These are phyloP conservation scores for Pedinophyceae sp. DNA, from an alignment of 139 green algal species.

Conservation along the genomic window DNA sequence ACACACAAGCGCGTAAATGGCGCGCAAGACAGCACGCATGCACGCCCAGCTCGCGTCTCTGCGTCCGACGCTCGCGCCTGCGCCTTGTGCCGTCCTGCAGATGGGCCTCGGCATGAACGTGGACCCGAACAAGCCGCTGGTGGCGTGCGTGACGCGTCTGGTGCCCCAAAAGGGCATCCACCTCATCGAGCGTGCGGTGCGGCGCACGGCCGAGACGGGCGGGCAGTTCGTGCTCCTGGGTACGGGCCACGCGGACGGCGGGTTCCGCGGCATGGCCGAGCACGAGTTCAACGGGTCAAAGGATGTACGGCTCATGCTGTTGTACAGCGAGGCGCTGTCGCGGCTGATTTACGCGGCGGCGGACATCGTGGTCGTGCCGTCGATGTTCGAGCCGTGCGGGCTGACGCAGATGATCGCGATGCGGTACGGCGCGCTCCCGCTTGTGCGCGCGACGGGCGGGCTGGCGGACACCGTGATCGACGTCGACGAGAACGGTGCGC, in stretches of 20 bases:
- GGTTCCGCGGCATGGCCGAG: constrained; percentile 56
- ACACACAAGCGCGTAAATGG: too few species aligned
- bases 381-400: constrained; percentile 92
- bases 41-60: too few species aligned
- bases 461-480: constrained; percentile 73
- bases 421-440: constrained; percentile 33
- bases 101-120: constrained; percentile 62
- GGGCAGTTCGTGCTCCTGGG: constrained; percentile 89
- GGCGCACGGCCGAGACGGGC: constrained; percentile 38
- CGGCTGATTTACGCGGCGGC: constrained; percentile 80
- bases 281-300: constrained; percentile 25
- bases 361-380: constrained; percentile 84
- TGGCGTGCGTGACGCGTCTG: constrained; percentile 73
- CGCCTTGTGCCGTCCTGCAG: too few species aligned
- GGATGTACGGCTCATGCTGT: constrained; percentile 34
- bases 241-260: constrained; percentile 55
- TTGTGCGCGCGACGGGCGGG: constrained; percentile 46
- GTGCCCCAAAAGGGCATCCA: constrained; percentile 64
- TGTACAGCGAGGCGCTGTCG: constrained; percentile 67
- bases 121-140: constrained; percentile 55
- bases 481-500: constrained; percentile 21
- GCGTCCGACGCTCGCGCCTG: too few species aligned
- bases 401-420: constrained; percentile 80
- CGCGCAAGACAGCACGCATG: too few species aligned
- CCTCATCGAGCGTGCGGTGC: constrained; percentile 66